Percentiles rank a stretch among this genome's conserved stretches.
Conservation (phyloP, 1,139 yeast genomes). For the Kodamaea alishanica region DNA sequence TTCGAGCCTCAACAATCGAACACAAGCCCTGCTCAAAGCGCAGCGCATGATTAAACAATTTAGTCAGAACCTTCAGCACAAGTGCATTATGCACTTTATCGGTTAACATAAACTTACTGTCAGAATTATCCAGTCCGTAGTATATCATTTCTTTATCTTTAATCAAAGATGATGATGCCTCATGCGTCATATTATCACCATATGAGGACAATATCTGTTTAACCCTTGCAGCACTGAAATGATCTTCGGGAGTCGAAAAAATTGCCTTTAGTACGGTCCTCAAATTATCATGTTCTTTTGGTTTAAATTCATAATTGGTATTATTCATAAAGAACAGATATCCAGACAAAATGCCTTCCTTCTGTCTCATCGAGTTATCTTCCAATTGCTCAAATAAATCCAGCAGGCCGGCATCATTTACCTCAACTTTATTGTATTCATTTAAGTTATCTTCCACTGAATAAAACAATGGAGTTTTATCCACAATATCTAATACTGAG, state of each 20-base stretch:
- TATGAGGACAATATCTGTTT: slow-evolving; percentile 39
- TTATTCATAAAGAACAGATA: slow-evolving; percentile 35
- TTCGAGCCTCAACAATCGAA: slow-evolving; percentile 35
- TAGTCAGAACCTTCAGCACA: slow-evolving; percentile 35
- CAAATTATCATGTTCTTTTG: slow-evolving; percentile 28
- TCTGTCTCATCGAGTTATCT: slow-evolving; percentile 52
- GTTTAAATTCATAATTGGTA: slow-evolving; percentile 13
- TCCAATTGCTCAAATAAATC: slow-evolving; percentile 37
- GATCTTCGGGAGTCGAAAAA: slow-evolving; percentile 52
- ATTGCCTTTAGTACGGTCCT: slow-evolving; percentile 52
- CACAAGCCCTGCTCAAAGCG: slow-evolving; percentile 38
- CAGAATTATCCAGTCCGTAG: slow-evolving; percentile 42
- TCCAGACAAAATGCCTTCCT: slow-evolving; percentile 42
- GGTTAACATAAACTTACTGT: slow-evolving; percentile 52
- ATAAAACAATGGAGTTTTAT: slow-evolving; percentile 35
- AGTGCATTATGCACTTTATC: slow-evolving; percentile 50
- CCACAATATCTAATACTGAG: slow-evolving; percentile 25
- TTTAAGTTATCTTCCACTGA: slow-evolving; percentile 25
- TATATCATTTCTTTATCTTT: slow-evolving; percentile 51
- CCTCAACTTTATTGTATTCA: slow-evolving; percentile 25
- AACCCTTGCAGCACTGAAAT: slow-evolving; percentile 44
- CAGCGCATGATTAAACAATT: slow-evolving; percentile 45
- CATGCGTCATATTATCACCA: slow-evolving; percentile 43
- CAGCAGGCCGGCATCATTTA: slow-evolving; percentile 19
- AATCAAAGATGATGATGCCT: slow-evolving; percentile 52